Evolutionary conservation across 352 stramenopile species (phyloP).

Genomic region (Hyaloperonospora brassicae): DNA sequence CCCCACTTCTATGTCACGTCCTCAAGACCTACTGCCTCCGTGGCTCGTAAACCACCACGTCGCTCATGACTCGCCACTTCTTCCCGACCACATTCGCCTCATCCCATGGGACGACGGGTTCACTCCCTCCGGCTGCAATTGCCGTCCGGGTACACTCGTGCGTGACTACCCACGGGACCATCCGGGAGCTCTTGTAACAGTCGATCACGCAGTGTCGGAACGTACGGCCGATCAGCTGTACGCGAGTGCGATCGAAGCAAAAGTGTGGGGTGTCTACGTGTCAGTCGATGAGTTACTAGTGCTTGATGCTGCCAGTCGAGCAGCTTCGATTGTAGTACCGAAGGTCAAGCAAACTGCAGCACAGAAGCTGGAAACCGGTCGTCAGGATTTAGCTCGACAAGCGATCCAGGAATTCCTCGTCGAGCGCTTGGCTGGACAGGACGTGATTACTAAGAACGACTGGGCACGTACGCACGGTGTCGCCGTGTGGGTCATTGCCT

Average conservation of each 20-base stretch:
- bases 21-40: conserved; percentile 21
- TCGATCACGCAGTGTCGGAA: conserved; percentile 43
- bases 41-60: conserved; percentile 24
- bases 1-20: conserved; percentile 13
- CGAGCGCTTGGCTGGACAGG: conserved; percentile 1
- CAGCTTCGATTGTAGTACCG: neutral
- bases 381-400: conserved; percentile 31
- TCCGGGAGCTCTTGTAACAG: conserved; percentile 23
- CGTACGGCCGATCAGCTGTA: conserved; percentile 47
- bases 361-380: conserved; percentile 26
- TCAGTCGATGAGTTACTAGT: conserved; percentile 20
- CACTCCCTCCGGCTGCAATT: conserved; percentile 44
- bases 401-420: conserved; percentile 52
- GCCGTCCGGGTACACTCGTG: conserved; percentile 36
- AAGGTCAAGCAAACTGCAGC: conserved; percentile 11
- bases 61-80: conserved; percentile 2
- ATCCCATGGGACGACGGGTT: conserved; percentile 51
- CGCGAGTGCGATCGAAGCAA: conserved; percentile 43
- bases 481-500: conserved; percentile 64
- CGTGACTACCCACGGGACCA: conserved; percentile 34
- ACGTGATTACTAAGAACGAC: conserved; percentile 3
- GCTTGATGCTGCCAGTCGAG: neutral
- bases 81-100: conserved; percentile 22
- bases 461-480: conserved; percentile 42
- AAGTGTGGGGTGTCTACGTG: conserved; percentile 67